Conservation (phyloP, 208 protist species). For the Phytomonas sp. region DNA sequence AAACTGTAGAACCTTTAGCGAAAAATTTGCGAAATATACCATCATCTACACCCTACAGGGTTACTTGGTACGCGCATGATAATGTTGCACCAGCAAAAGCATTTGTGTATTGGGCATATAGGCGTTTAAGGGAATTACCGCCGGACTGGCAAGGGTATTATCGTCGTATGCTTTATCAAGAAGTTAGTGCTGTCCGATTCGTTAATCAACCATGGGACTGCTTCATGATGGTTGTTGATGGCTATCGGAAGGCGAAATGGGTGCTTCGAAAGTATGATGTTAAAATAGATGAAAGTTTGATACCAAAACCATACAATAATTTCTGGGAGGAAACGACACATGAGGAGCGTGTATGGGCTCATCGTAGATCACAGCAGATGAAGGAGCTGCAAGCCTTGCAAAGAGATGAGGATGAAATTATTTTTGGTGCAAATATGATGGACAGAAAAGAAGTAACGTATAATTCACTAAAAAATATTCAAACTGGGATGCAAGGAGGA, state of each 20-base stretch:
- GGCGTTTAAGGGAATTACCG: conserved; percentile 67
- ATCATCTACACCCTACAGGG: conserved; percentile 49
- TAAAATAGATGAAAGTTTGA: conserved; percentile 60
- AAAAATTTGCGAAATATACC: conserved; percentile 48
- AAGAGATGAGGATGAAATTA: conserved; percentile 62
- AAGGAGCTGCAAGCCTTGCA: conserved; percentile 84
- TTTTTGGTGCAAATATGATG: conserved; percentile 71
- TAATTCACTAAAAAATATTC: conserved; percentile 59
- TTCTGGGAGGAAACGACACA: conserved; percentile 88
- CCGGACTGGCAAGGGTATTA: conserved; percentile 84
- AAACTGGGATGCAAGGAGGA: conserved; percentile 74
- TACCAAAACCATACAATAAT: conserved; percentile 84
- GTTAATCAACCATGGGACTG: conserved; percentile 85
- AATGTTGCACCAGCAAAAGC: conserved; percentile 60
- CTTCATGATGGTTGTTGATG: conserved; percentile 89
- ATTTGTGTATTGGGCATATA: conserved; percentile 81
- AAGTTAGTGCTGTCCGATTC: conserved; percentile 63
- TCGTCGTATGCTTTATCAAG: conserved; percentile 77
- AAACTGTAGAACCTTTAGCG: conserved; percentile 37
- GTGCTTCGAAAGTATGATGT: conserved; percentile 77
- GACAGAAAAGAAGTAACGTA: conserved; percentile 58
- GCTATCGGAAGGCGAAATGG: conserved; percentile 83
- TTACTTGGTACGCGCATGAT: conserved; percentile 69
- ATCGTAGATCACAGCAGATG: conserved; percentile 79
- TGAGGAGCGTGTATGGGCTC: conserved; percentile 84